These are phyloP conservation scores for Coniochaeta prunicola DNA, from an alignment of 2,329 filamentous ascomycete species.

Conservation along the genomic window DNA sequence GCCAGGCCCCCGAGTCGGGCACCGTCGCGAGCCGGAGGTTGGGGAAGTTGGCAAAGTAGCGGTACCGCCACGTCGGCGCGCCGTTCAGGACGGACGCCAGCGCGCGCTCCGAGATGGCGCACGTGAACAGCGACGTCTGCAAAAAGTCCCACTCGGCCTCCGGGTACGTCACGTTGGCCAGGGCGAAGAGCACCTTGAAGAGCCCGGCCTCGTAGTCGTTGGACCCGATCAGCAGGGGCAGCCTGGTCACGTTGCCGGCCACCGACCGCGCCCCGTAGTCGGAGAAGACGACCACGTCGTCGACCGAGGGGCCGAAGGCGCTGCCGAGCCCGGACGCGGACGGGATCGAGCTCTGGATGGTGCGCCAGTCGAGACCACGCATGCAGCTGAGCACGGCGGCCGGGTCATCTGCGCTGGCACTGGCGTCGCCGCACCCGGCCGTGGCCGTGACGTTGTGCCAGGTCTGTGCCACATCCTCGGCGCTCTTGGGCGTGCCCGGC, in stretches of 20 bases:
- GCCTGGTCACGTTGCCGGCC: slow-evolving; percentile 15
- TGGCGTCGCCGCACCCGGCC: slow-evolving; percentile 26
- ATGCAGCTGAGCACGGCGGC: slow-evolving; percentile 22
- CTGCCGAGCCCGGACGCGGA: slow-evolving; percentile 25
- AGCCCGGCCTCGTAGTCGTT: slow-evolving; percentile 38
- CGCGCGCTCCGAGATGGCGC: slow-evolving; percentile 20
- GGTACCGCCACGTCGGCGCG: slow-evolving; percentile 28
- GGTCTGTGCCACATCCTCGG: slow-evolving; percentile 23
- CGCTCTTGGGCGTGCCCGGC: slow-evolving; percentile 28
- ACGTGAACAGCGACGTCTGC: slow-evolving; percentile 22
- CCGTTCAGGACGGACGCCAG: slow-evolving; percentile 11
- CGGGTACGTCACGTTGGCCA: neutral
- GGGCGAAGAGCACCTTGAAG: slow-evolving; percentile 32
- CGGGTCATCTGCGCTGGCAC: slow-evolving; percentile 22
- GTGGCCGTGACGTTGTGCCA: slow-evolving; percentile 32
- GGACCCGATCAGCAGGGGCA: slow-evolving; percentile 31
- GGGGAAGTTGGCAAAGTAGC: slow-evolving; percentile 27
- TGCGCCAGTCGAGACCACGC: slow-evolving; percentile 17
- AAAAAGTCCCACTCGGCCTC: slow-evolving; percentile 17
- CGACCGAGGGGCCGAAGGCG: slow-evolving; percentile 33
- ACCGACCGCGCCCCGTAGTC: slow-evolving; percentile 12
- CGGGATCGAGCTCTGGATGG: slow-evolving; percentile 22
- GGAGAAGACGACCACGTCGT: slow-evolving; percentile 29
- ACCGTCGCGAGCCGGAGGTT: slow-evolving; percentile 19
- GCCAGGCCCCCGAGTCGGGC: slow-evolving; percentile 23